Percentiles rank a stretch among this genome's conserved stretches.
These are phyloP conservation scores for Irineochytrium annulatum DNA, from an alignment of 192 early-diverging fungal genomes.

Conservation along the genomic window DNA sequence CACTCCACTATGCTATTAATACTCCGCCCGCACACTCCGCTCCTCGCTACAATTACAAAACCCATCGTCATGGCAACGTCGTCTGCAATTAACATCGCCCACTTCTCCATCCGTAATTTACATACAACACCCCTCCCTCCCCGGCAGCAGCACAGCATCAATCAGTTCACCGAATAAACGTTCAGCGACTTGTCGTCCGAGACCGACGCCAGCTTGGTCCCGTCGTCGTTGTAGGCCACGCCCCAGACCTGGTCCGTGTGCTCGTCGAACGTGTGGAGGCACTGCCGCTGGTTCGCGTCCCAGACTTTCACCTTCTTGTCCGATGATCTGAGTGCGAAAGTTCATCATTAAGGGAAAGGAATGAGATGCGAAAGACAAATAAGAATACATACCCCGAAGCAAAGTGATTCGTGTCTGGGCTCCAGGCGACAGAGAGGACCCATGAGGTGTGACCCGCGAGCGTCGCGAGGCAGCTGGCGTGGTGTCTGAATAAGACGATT, in stretches of 20 bases:
- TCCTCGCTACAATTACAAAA: too few relatives aligned
- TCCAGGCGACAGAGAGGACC: slow-evolving; percentile 70
- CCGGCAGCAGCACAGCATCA: too few relatives aligned
- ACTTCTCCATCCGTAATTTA: too few relatives aligned
- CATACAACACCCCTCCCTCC: too few relatives aligned
- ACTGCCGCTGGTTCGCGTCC: slow-evolving; percentile 68
- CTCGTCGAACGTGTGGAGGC: slow-evolving; percentile 71
- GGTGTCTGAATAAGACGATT: slow-evolving; percentile 42
- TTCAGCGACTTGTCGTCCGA: slow-evolving; percentile 64
- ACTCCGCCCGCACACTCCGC: too few relatives aligned
- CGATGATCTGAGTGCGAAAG: slow-evolving; percentile 46
- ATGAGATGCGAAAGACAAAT: neutral
- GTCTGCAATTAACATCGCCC: too few relatives aligned
- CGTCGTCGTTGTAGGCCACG: slow-evolving; percentile 73
- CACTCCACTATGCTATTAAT: too few relatives aligned
- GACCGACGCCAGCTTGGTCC: slow-evolving; percentile 65
- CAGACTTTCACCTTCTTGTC: slow-evolving; percentile 82
- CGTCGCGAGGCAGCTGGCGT: slow-evolving; percentile 68
- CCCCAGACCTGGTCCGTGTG: slow-evolving; percentile 85
- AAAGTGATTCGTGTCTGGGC: slow-evolving; percentile 62
- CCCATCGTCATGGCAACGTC: too few relatives aligned
- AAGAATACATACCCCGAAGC: slow-evolving; percentile 51
- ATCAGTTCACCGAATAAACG: slow-evolving; percentile 38
- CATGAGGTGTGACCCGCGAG: slow-evolving; percentile 76
- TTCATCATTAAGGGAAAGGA: neutral